Conservation (phyloP, 1,284 basidiomycete species). For the Schizopora paradoxa region DNA sequence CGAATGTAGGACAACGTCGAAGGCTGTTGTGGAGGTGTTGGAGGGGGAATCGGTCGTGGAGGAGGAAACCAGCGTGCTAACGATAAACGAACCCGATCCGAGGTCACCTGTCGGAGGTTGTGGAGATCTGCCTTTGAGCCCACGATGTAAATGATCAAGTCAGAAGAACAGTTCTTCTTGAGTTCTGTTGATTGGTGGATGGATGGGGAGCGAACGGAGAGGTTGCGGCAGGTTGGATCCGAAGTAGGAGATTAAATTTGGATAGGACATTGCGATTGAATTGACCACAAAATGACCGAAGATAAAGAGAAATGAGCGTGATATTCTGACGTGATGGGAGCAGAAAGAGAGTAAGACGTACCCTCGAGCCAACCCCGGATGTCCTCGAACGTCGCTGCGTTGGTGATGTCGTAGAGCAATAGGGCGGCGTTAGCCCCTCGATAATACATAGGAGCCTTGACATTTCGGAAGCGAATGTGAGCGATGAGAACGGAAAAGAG, state of each 20-base stretch:
- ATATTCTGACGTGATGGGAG: slow-evolving; percentile 3
- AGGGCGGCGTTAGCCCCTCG: slow-evolving; percentile 96
- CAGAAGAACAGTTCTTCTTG: slow-evolving; percentile 79
- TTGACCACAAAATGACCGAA: background rate
- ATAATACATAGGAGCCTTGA: slow-evolving; percentile 99
- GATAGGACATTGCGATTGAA: no score
- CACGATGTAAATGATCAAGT: slow-evolving; percentile 88
- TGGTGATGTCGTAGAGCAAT: slow-evolving; percentile 96
- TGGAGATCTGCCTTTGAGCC: slow-evolving; percentile 84
- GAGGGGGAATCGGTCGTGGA: slow-evolving; percentile 56
- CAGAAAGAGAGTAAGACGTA: slow-evolving; percentile 22
- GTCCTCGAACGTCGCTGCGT: slow-evolving; percentile 84
- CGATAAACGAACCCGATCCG: slow-evolving; percentile 75
- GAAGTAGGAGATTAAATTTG: no score
- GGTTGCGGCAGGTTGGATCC: background rate
- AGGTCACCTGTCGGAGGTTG: slow-evolving; percentile 64
- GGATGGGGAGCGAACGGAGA: slow-evolving; percentile 6
- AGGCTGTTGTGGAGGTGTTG: slow-evolving; percentile 48
- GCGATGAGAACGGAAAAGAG: slow-evolving; percentile 5
- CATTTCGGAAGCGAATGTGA: no score
- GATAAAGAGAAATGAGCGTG: background rate
- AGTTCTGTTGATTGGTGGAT: slow-evolving; percentile 49
- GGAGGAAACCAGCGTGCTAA: slow-evolving; percentile 82
- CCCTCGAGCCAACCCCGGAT: slow-evolving; percentile 92
- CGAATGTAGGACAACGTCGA: slow-evolving; percentile 79